Evolutionary conservation across 2,329 filamentous ascomycete species (phyloP).

Genomic region (Aspergillus latus): DNA sequence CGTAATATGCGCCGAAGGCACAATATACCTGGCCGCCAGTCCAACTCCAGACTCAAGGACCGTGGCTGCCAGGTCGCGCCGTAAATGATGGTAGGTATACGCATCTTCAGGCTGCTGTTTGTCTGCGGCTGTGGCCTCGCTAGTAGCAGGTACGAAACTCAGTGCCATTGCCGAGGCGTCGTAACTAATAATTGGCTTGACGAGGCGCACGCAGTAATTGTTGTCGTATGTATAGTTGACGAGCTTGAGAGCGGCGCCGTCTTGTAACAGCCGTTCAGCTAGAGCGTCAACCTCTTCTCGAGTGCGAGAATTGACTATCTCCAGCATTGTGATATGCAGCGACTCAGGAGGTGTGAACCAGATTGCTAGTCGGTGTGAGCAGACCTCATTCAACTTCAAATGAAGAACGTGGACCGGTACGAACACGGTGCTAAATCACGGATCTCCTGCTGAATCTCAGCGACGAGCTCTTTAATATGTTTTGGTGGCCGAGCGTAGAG

Average conservation of each 20-base stretch:
- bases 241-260: slow-evolving; percentile 55
- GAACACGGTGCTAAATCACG: slow-evolving; percentile 66
- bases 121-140: slow-evolving; percentile 47
- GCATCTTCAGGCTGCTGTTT: slow-evolving; percentile 51
- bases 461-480: slow-evolving; percentile 67
- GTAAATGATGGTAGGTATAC: slow-evolving; percentile 89
- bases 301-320: slow-evolving; percentile 78
- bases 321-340: slow-evolving; percentile 82
- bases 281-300: slow-evolving; percentile 65
- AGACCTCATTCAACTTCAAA: not conserved
- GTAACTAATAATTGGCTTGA: slow-evolving; percentile 80
- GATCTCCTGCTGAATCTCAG: slow-evolving; percentile 67
- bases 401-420: slow-evolving; percentile 31
- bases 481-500: slow-evolving; percentile 84
- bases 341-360: slow-evolving; percentile 81
- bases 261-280: slow-evolving; percentile 57
- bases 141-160: slow-evolving; percentile 78
- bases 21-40: slow-evolving; percentile 77
- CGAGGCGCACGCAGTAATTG: slow-evolving; percentile 68
- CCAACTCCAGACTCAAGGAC: slow-evolving; percentile 63
- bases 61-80: slow-evolving; percentile 70
- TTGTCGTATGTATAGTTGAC: slow-evolving; percentile 63
- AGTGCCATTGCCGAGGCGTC: slow-evolving; percentile 83
- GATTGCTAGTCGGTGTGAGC: slow-evolving; percentile 53
- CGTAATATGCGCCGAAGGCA: slow-evolving; percentile 87